Evolutionary conservation across 2,329 filamentous ascomycete genomes (phyloP), one percentile per base, ranked within the genome.

Genomic region (Orbilia brochopaga): DNA sequence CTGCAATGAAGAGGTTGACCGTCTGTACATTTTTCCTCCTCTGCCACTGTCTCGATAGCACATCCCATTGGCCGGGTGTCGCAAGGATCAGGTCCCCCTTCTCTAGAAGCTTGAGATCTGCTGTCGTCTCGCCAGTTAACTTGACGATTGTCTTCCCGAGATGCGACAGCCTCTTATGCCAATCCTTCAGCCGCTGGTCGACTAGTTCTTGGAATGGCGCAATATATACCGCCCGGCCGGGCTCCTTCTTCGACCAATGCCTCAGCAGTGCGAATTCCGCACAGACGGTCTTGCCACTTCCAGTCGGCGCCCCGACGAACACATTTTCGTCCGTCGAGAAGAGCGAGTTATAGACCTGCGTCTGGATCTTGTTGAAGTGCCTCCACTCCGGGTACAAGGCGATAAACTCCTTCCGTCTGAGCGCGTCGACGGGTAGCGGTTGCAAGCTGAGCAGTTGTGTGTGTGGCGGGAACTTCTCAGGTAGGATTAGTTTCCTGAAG

Each of bases 351-450:
- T 97, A 99, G 0, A 91, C 91, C 79, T 99, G 94, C 0, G 94
- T 97, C 80, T 99, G 95, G 11, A 99, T 90, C 79, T 94, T 94
- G 82, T 99, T 99, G 83, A 99, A 99, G 74, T 90, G 87, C 63
- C 87, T 85, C 87, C 91, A 95, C 30, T 89, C 83, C 2, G 90
- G 87, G 78, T 97, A 99, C 19, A 99, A 81, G 23, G 85, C 84
- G 69, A 89, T 85, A 77, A 90, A 96, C 73, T 96, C 92, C 73
- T 90, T 87, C 19, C 86, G 85, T 83, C 97, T 97, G 63, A 99
- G 81, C 0, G 93, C 92, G 50, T 91, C 87, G 27, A 97, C 88
- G 0, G 93, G 92, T 23, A 97, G 84, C 21, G 92, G 90, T 78
- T 99, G 94, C 76, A 99, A 84, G 77, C 97, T 92, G 21, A 97